These are phyloP conservation scores for Cyclotella cryptica DNA, from an alignment of 108 stramenopile species.

Conservation along the genomic window DNA sequence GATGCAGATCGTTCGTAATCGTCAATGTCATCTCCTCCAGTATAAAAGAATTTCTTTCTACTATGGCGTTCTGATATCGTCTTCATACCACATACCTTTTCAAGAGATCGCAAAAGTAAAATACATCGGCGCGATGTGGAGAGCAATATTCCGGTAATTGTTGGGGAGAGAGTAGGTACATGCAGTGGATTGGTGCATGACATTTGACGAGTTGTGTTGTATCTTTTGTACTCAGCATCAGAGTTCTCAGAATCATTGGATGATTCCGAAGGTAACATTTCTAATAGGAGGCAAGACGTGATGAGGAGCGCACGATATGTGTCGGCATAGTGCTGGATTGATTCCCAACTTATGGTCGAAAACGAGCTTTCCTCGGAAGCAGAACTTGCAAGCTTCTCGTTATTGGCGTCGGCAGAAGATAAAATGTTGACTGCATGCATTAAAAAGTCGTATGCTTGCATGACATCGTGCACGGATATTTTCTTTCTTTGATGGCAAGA, in stretches of 20 bases:
- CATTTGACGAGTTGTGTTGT: background rate
- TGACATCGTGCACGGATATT: constrained; percentile 26
- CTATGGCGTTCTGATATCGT: constrained; percentile 20
- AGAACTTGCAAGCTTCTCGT: background rate
- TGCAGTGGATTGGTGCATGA: background rate
- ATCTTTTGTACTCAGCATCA: background rate
- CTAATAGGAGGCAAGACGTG: constrained; percentile 39
- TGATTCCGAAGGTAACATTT: constrained; percentile 29
- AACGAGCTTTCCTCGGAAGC: background rate
- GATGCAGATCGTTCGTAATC: constrained; percentile 41
- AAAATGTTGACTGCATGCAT: constrained; percentile 24
- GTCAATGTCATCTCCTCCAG: constrained; percentile 49
- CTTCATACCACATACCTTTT: constrained; percentile 37
- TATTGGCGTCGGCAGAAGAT: background rate
- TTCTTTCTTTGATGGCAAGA: background rate
- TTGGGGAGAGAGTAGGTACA: constrained; percentile 17
- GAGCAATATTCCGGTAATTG: constrained; percentile 25
- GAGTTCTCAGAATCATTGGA: background rate
- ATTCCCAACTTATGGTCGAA: background rate
- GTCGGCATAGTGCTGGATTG: constrained; percentile 27
- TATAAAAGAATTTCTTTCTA: constrained; percentile 2
- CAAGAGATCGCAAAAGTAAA: constrained; percentile 30
- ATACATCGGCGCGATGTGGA: constrained; percentile 43
- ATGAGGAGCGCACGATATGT: constrained; percentile 46
- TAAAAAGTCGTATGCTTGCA: constrained; percentile 40